Base-by-base conservation (phyloP, 1,284 basidiomycete genomes). In the Ustilago lituana region DNA sequence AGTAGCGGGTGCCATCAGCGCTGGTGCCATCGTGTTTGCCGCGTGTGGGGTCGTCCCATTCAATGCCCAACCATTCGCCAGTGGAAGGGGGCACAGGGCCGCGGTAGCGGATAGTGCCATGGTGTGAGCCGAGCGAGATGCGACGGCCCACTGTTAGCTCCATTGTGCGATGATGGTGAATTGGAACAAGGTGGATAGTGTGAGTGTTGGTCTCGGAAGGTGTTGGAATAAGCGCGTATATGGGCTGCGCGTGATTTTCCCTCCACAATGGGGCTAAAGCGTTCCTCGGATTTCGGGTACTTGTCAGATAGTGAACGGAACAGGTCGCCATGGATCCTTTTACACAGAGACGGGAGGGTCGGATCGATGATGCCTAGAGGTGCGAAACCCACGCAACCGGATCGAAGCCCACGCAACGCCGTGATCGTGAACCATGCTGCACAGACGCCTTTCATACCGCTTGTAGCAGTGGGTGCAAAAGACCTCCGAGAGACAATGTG, bases 11-110 rank as follows among this genome's bases (percentile, higher is more conserved):
- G 31, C 89, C 91, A 68, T 91, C 88, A 81, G 91, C 91, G 32
- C 47, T 51, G 54, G 85, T 82, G 11, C 95, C 95, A 72, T 90
- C 88, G 80, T 98, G 94, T 82, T 91, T 95, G 23, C 94, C 94
- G 49, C 91, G 86, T 1, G 80, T 61, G 5, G 89, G 86, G 77
- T 93, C 89, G 77, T 98, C 95, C 92, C 94, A 98, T 84, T 98
- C 94, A 47, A 98, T 87, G 12, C 95, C 95, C 5, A 94, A 86
- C 94, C 95, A 98, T 14, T 83, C 73, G 10, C 90, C 91, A 8
- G 83, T 79, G 0, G 90, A 88, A 17, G 87, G 86, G 14, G 87
- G 84, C 14, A 95, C 88, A 1, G 83, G 70, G 3, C 93, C 93
- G 6, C 86, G 82, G 77, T 88, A 94, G 82, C 84, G 87, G 60